Evolutionary conservation across 495 filamentous ascomycete species (phyloP), one percentile per base, ranked within the genome.

Genomic region (Clohesyomyces aquaticus): DNA sequence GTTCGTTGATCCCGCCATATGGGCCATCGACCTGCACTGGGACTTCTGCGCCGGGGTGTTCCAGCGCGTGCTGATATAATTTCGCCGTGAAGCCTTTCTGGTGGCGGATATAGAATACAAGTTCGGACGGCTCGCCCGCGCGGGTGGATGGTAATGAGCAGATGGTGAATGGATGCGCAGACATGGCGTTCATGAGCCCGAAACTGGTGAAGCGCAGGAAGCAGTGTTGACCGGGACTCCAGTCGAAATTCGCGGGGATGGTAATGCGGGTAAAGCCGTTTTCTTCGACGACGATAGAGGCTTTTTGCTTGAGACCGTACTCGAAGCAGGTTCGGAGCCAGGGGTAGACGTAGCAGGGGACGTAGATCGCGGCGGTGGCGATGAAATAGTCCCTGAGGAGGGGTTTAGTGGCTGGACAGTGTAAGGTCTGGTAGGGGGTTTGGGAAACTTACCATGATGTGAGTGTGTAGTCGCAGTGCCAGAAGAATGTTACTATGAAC

Each of bases 301-400:
- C 82, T 3, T 72, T 73, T 52, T 81, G 78, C 14, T 61, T 57
- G 0, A 78, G 43, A 29, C 80, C 78, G 49, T 82, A 74, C 63
- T 79, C 70, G 58, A 82, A 66, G 47, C 72, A 78, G 1, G 79
- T 81, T 32, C 80, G 76, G 43, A 75, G 48, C n/a, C 76, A 76
- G 0, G 79, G 65, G 41, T 78, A 74, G 38, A 79, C 43, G 25
- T 80, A 73, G 8, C 75, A 78, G 1, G 73, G 27, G 4, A 79
- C 50, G 70, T 85, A 87, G 22, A 87, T 64, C 1, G 75, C 74
- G 0, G 71, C 81, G 0, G 80, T 77, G 4, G 82, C 81, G 65
- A 86, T 83, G 63, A 87, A 86, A 67, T 87, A 88, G 66, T 85
- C 81, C 79, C 77, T 81, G 53, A 12, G 14, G 12, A 25, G n/a